Base-by-base conservation (phyloP, 2,329 filamentous ascomycete genomes). In the Epichloe uncinata region DNA sequence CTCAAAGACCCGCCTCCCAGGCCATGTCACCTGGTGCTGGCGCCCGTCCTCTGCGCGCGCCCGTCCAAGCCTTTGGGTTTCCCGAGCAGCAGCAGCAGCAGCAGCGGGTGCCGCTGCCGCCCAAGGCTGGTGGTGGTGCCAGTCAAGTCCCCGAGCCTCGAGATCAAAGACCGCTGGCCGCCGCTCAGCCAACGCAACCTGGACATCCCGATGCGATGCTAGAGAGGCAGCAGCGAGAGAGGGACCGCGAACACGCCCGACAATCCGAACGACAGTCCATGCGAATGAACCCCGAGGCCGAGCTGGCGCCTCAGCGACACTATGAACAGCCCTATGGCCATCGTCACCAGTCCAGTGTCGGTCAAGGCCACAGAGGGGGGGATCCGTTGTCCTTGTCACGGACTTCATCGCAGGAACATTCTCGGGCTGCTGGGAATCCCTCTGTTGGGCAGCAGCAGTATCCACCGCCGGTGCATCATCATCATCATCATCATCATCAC, bases 221-320 rank as follows among this genome's bases (percentile, higher is more conserved):
- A 1, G 47, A 50, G 49, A 18, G 58, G 56, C 50, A 55, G 58
- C 49, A 56, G 50, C 37, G 55, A 55, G 49, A 55, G 47, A 42
- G 51, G 47, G 52, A 48, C 50, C 53, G 50, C n/a, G 52, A 59
- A 26, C 49, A 59, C 3, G 30, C 46, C 13, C 35, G 50, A 51
- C 8, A 50, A 58, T 52, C 42, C 5, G 62, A 66, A 43, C 57
- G 62, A 13, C 63, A 62, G 43, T 52, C 63, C n/a, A 51, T 66
- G 50, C 59, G 62, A 13, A 58, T 77, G 45, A 77, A 78, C 60
- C 73, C 76, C 54, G 75, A 78, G 55, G 69, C 69, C 3, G 74
- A 77, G 42, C 59, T 60, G n/a, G 55, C 59, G 12, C 60, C 60
- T 12, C 66, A 64, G 36, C 67, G 66, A 50, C 72, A 69, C 37